Base-by-base conservation (phyloP, 805 yeast genomes). In the Saturnispora hagleri region DNA sequence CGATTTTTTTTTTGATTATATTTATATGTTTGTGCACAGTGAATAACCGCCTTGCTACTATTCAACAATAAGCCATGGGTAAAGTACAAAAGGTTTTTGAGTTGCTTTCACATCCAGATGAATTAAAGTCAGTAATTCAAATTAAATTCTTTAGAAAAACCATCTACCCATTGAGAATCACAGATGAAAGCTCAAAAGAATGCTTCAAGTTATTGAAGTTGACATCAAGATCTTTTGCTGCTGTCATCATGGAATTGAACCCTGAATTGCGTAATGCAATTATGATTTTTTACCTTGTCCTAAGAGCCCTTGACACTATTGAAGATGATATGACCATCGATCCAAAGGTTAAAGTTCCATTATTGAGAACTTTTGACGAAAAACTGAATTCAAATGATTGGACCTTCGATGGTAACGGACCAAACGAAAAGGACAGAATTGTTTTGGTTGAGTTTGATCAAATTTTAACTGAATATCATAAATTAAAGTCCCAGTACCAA, bases 261-360 rank as follows among this genome's bases (percentile, higher is more conserved):
- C 97, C 97, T 0, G 96, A 89, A 62, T 72, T 93, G 57, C 79
- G 96, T 57, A 81, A 81, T 57, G 86, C 85, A 1, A 77, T 88
- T 55, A 82, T 82, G 89, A 54, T 93, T 5, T 93, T 93, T 69
- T 93, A 93, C 68, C 69, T 93, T 51, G 76, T 89, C 22, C 71
- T 93, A 57, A 78, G 99, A 55, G 99, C 96, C 2, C 77, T 93
- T 60, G 99, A 93, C 64, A 93, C 99, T 1, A 77, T 93, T 51
- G 99, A 93, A 67, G 99, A 93, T 67, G 98, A 93, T 67, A 89
- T 89, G 95, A 78, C 93, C 8, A 71, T 93, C 53, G 84, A 80
- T 55, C 82, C 86, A 5, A 73, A 74, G 20, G 60, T 80, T 54
- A 93, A 93, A 69, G 70, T 89, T 26, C 89, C 93, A 2, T 65